Percentiles rank a stretch among this genome's conserved stretches.
Conservation (phyloP, 768 basidiomycete species). For the Termitomyces sp. region DNA sequence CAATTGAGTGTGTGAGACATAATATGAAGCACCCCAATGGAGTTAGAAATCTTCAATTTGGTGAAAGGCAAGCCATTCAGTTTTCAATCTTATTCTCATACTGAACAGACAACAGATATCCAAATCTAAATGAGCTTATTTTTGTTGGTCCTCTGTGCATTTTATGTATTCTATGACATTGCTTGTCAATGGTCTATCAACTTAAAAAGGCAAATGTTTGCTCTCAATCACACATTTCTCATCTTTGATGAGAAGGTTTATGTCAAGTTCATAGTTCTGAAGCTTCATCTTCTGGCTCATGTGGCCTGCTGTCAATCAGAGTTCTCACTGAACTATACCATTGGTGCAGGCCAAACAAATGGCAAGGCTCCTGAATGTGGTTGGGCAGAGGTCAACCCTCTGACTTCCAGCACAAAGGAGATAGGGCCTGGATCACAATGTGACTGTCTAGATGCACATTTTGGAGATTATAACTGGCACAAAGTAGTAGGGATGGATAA, state of each 20-base stretch:
- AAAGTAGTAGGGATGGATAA: neutral
- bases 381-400: neutral
- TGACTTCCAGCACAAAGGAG: neutral
- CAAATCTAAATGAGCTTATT: no score
- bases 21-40: constrained; percentile 22
- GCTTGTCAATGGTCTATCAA: constrained; percentile 15
- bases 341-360: neutral
- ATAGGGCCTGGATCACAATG: neutral
- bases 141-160: no score
- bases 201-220: constrained; percentile 11
- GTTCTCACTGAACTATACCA: neutral
- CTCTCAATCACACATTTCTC: neutral
- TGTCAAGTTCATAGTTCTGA: constrained; percentile 19
- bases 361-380: neutral
- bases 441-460: constrained; percentile 1
- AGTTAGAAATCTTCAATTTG: constrained; percentile 26
- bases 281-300: constrained; percentile 14
- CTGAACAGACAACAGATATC: no score
- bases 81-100: no score
- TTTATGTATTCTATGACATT: constrained; percentile 17
- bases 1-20: constrained; percentile 25
- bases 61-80: constrained; percentile 22
- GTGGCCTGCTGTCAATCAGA: neutral
- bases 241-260: neutral
- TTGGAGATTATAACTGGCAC: neutral